Evolutionary conservation across 2,329 filamentous ascomycete genomes (phyloP).

Genomic region (Fusarium begoniae): DNA sequence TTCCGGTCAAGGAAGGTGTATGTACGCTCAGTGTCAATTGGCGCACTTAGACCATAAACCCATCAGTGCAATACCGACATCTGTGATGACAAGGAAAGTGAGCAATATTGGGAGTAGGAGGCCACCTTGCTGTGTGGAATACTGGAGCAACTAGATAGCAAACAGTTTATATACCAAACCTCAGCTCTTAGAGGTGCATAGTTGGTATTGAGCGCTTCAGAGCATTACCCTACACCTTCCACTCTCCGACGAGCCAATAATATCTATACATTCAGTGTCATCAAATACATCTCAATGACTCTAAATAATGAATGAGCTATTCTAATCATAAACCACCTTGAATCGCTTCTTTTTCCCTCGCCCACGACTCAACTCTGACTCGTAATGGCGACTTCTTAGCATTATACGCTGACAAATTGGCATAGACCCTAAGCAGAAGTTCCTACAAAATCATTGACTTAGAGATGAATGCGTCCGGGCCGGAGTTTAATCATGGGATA

Average conservation of each 20-base stretch:
- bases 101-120: not conserved
- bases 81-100: not conserved
- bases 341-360: no score
- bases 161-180: not conserved
- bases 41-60: not conserved
- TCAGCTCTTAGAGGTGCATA: no score
- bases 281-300: not conserved
- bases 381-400: no score
- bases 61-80: not conserved
- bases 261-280: no score
- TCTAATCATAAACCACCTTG: not conserved
- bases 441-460: no score
- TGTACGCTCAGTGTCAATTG: not conserved
- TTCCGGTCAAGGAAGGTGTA: not conserved
- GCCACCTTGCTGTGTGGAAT: not conserved
- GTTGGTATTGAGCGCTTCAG: not conserved
- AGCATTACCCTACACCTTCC: not conserved
- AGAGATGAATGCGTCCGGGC: no score
- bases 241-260: not conserved
- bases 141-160: not conserved
- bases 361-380: no score
- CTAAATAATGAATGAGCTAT: not conserved
- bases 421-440: no score
- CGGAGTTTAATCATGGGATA: no score
- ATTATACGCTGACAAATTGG: no score